Conservation (phyloP, 2,329 filamentous ascomycete genomes). For the Periconia macrospinosa region DNA sequence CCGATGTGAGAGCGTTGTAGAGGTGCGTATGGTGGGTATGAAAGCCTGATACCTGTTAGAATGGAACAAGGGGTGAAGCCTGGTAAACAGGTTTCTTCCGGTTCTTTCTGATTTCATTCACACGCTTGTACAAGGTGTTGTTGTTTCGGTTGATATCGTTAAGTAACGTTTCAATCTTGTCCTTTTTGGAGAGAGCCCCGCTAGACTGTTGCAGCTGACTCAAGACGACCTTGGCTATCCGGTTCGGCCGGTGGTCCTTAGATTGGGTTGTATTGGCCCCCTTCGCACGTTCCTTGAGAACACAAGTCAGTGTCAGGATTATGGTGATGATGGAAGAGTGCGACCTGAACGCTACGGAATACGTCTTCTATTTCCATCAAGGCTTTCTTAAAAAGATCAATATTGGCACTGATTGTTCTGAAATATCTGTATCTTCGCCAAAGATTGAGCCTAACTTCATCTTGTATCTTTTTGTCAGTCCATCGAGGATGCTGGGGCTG, state of each 20-base stretch:
- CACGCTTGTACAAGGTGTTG: not conserved
- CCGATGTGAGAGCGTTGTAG: no score
- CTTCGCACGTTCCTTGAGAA: not conserved
- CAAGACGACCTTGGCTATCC: not conserved
- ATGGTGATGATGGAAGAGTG: not conserved
- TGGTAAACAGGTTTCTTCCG: not conserved
- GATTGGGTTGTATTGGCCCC: not conserved
- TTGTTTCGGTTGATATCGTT: not conserved
- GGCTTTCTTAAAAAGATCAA: not conserved
- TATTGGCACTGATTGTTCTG: not conserved
- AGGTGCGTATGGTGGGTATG: no score
- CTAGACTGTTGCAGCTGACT: not conserved
- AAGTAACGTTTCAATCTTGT: not conserved
- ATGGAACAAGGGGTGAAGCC: not conserved
- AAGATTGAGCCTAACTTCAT: not conserved
- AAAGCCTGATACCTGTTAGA: not conserved
- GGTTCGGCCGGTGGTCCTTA: not conserved
- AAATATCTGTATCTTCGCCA: not conserved
- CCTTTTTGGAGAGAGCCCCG: not conserved
- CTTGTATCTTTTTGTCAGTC: not conserved
- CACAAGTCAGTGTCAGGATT: not conserved
- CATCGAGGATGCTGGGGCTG: not conserved
- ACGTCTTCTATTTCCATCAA: not conserved
- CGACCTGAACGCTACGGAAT: not conserved
- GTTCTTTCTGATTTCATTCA: not conserved